Evolutionary conservation across 257 asterid species (phyloP).

Genomic region (Voacanga thouarsii): DNA sequence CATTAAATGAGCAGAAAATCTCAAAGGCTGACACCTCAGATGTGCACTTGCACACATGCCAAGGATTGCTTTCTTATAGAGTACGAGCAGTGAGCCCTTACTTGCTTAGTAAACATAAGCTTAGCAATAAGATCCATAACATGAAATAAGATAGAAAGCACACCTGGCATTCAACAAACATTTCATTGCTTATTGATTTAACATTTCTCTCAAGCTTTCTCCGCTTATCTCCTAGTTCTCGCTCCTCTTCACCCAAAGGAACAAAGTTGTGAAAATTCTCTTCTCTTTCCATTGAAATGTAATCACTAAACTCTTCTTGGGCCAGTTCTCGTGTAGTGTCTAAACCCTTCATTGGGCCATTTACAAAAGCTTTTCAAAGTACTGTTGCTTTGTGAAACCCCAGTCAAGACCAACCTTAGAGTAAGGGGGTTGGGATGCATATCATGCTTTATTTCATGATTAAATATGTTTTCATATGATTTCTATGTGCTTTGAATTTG

Average conservation of each 20-base stretch:
- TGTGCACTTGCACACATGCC: neutral
- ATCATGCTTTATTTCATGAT: too few species aligned
- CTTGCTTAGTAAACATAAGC: neutral
- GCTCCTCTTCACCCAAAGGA: constrained; percentile 49
- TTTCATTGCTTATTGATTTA: constrained; percentile 81
- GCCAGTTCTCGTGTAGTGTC: constrained; percentile 25
- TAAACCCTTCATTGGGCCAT: constrained; percentile 26
- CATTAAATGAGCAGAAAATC: neutral
- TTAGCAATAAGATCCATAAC: neutral
- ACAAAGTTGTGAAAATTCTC: constrained; percentile 20
- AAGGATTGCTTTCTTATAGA: neutral
- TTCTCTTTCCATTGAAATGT: constrained; percentile 24
- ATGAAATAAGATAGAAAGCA: neutral
- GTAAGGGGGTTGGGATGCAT: too few species aligned
- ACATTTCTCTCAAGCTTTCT: constrained; percentile 82
- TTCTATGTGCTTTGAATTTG: too few species aligned
- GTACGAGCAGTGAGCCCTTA: neutral
- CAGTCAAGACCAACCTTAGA: too few species aligned
- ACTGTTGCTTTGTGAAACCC: constrained; percentile 21
- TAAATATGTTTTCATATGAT: too few species aligned
- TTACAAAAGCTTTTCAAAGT: constrained; percentile 24
- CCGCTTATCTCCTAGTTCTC: constrained; percentile 68
- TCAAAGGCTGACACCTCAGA: neutral
- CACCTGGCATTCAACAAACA: constrained; percentile 98
- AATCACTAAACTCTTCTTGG: constrained; percentile 28